Conservation (phyloP, 345 rosid species). For the Angophora floribunda region DNA sequence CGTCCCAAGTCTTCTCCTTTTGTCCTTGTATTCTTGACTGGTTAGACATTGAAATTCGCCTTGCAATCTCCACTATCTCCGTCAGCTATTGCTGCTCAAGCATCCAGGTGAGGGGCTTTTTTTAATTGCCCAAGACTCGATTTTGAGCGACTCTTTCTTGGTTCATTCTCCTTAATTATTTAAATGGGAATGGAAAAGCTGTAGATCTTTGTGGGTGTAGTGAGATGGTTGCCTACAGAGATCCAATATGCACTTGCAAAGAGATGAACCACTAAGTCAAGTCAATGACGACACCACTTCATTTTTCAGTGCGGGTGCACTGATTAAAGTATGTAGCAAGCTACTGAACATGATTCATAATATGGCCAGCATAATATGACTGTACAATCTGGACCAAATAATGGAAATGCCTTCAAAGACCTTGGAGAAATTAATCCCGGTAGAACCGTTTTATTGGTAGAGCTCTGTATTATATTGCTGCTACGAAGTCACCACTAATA, state of each 20-base stretch:
- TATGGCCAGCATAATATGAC: not conserved
- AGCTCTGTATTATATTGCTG: not conserved
- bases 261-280: not conserved
- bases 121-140: not conserved
- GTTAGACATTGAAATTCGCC: not conserved
- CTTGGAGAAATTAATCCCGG: not conserved
- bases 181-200: not conserved
- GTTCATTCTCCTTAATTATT: not conserved
- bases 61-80: not conserved
- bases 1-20: not conserved
- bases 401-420: not conserved
- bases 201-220: not conserved
- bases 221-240: not conserved
- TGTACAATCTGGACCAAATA: not conserved
- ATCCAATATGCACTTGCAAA: not conserved
- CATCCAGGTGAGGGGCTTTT: not conserved
- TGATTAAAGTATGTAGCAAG: not conserved
- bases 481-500: not conserved
- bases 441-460: not conserved
- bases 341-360: not conserved
- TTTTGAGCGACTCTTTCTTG: not conserved
- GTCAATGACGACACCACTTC: not conserved
- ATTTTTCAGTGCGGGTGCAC: not conserved
- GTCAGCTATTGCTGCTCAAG: not conserved
- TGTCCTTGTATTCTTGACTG: not conserved